Evolutionary conservation across 2,329 filamentous ascomycete genomes (phyloP).

Genomic region (Coniochaeta ligniaria): DNA sequence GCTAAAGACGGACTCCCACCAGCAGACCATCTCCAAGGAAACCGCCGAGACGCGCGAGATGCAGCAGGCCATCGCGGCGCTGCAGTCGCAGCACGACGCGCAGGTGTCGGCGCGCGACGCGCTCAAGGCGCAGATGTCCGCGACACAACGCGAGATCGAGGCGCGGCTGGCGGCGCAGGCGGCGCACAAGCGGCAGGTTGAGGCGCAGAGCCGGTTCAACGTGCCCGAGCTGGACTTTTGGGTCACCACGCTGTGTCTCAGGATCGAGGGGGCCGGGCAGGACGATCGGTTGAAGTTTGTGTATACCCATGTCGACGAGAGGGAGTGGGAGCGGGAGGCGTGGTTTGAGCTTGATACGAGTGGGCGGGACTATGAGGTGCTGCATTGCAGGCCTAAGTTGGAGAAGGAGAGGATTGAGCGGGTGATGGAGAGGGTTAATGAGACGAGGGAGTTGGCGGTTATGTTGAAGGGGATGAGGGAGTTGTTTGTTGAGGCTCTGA

Average conservation of each 20-base stretch:
- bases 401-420: constrained; percentile 70
- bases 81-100: constrained; percentile 52
- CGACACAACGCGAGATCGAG: constrained; percentile 65
- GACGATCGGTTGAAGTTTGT: constrained; percentile 85
- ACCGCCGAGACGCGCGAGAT: constrained; percentile 71
- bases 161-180: constrained; percentile 63
- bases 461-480: constrained; percentile 79
- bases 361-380: constrained; percentile 76
- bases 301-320: constrained; percentile 80
- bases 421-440: constrained; percentile 74
- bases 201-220: constrained; percentile 81
- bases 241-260: constrained; percentile 82
- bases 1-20: constrained; percentile 62
- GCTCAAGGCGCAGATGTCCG: constrained; percentile 54
- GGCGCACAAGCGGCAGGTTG: constrained; percentile 65
- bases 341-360: constrained; percentile 89
- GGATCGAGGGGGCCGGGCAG: constrained; percentile 81
- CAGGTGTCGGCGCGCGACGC: constrained; percentile 50
- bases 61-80: constrained; percentile 51
- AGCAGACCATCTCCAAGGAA: constrained; percentile 70
- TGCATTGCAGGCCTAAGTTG: constrained; percentile 73
- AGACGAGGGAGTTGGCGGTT: constrained; percentile 63
- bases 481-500: constrained; percentile 64
- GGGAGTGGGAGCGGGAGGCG: constrained; percentile 80
- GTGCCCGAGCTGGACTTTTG: constrained; percentile 92